Evolutionary conservation across 345 rosid genomes (phyloP).

Genomic region (Sonneratia alba): DNA sequence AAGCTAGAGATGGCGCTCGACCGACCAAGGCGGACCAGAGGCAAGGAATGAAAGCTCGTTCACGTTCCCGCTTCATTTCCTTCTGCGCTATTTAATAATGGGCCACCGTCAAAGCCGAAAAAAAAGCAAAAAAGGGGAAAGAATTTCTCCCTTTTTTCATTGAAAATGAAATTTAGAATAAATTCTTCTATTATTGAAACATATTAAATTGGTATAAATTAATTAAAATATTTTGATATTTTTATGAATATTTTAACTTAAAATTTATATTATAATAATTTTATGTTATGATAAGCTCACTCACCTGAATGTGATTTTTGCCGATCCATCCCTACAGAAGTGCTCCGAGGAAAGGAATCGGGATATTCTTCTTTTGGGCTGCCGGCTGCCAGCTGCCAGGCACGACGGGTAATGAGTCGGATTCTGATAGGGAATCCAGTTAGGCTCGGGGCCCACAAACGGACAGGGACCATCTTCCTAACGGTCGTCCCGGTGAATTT

Average conservation of each 20-base stretch:
- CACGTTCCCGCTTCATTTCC: background rate
- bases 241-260: too few relatives aligned
- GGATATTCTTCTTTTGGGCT: background rate
- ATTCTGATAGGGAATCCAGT: background rate
- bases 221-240: too few relatives aligned
- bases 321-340: background rate
- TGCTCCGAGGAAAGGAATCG: background rate
- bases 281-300: too few relatives aligned
- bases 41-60: background rate
- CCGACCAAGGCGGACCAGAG: background rate
- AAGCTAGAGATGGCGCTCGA: background rate
- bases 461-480: background rate
- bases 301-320: too few relatives aligned
- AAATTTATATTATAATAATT: too few relatives aligned
- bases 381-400: background rate
- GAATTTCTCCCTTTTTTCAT: too few relatives aligned
- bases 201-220: too few relatives aligned
- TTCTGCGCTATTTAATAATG: background rate
- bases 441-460: background rate
- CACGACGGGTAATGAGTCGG: background rate
- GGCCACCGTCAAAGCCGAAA: background rate
- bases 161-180: too few relatives aligned
- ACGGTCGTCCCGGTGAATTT: background rate
- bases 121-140: background rate
- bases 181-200: too few relatives aligned